Evolutionary conservation across 495 filamentous ascomycete species (phyloP), one percentile per base, ranked within the genome.

Genomic region (Symbiotaphrina buchneri): DNA sequence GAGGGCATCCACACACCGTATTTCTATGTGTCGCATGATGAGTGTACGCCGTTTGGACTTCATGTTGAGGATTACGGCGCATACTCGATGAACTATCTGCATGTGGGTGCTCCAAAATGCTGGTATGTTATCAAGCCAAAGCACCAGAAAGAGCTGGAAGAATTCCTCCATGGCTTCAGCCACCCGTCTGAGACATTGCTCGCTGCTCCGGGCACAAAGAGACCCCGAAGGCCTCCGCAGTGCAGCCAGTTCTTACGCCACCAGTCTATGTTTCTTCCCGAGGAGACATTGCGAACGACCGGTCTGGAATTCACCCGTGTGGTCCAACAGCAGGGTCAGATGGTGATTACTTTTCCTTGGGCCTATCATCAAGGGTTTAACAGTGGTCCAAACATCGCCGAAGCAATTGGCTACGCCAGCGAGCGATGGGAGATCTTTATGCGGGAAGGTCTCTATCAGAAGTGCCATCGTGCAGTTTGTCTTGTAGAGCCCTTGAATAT

Each of bases 341-440:
- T 41, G 25, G 16, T 39, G 3, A 30, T 41, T 2, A 39, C 20
- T 11, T 41, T 39, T 14, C 30, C 36, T 3, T 34, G 19, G 8
- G 39, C 39, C 13, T 39, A 39, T 20, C 14, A 39, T 5, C 26
- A 39, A 17, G 30, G 20, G 5, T 35, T 18, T 17, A 30, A 21
- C 20, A n/a, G 22, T 17, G 26, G 39, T 17, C 23, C 21, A 1
- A 41, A 32, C 13, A 32, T 32, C 0, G 23, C 31, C 3, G 28
- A 39, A 18, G 13, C 22, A 6, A 34, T 24, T 1, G 11, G 10
- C 2, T 41, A 30, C 21, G 28, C 19, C 15, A 10, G 27, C 8
- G 8, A 16, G 27, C 27, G 8, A 8, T 30, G 27, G 22, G 22
- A 25, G 22, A 25, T 25, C 13, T 25, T 25, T 25, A 25, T 25